phyloP scores from a whole-genome alignment of 2,329 filamentous ascomycete genomes.

The Magnaporthales sp. region DNA sequence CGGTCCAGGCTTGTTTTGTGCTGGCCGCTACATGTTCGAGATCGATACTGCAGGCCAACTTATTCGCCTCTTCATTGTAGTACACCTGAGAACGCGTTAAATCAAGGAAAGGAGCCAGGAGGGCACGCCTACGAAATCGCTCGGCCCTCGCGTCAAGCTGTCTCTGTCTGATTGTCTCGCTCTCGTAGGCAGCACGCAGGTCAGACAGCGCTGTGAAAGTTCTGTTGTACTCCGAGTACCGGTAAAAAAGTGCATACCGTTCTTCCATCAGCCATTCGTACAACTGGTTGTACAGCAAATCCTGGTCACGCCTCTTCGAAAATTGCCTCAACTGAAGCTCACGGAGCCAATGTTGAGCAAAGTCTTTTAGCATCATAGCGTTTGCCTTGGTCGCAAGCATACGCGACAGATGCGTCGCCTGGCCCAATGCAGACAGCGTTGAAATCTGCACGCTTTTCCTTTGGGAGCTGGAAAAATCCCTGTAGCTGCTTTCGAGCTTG shows the following conservation, averaged over 20 bases:
- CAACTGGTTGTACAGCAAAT: slow-evolving; percentile 5
- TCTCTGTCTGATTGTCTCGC: neutral
- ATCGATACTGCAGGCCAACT: neutral
- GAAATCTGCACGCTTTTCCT: neutral
- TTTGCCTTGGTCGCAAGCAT: slow-evolving; percentile 6
- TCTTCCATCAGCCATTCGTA: slow-evolving; percentile 19
- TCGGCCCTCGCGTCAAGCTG: neutral
- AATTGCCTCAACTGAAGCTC: slow-evolving; percentile 16
- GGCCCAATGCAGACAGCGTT: neutral
- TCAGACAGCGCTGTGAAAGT: neutral
- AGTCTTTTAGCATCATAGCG: slow-evolving; percentile 11
- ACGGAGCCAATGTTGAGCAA: slow-evolving; percentile 17
- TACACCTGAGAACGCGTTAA: neutral
- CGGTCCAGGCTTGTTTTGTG: slow-evolving; percentile 4
- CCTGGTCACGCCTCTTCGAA: slow-evolving; percentile 2
- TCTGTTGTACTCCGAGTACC: slow-evolving; percentile 11
- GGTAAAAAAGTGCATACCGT: slow-evolving; percentile 15
- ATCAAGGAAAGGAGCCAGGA: neutral
- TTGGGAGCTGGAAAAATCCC: slow-evolving; percentile 4
- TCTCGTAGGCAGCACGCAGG: neutral
- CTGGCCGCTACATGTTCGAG: neutral
- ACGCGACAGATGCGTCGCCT: slow-evolving; percentile 8
- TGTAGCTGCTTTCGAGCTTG: slow-evolving; percentile 11
- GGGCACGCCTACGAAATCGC: neutral
- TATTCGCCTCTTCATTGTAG: neutral